Evolutionary conservation across 176 grass and related monocot species (phyloP).

Genomic region (Musa troglodytarum): DNA sequence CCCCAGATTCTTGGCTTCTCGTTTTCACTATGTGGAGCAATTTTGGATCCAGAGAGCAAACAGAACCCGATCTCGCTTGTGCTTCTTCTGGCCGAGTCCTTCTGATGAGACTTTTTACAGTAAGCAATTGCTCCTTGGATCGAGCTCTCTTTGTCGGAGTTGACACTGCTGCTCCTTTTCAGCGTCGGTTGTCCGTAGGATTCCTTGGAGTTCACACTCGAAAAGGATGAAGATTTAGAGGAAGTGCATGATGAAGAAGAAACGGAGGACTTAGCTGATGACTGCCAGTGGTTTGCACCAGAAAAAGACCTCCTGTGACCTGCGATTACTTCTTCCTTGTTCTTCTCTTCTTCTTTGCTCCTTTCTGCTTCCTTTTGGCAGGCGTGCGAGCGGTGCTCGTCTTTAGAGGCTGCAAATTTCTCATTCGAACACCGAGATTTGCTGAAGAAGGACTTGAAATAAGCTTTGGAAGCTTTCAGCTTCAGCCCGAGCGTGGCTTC

Average conservation of each 20-base stretch:
- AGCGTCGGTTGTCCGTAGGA: not conserved
- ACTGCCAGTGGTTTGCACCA: not conserved
- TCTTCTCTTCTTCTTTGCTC: not conserved
- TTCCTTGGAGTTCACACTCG: not conserved
- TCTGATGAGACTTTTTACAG: constrained; percentile 16
- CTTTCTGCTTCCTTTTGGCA: not conserved
- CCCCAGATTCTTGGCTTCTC: not conserved
- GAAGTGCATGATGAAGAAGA: constrained; percentile 13
- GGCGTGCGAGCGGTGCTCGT: not conserved
- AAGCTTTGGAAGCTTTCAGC: constrained; percentile 13
- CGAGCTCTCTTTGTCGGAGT: constrained; percentile 14
- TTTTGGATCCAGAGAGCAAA: not conserved
- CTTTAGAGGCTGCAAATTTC: not conserved
- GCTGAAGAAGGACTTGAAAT: constrained; percentile 14
- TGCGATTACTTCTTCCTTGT: not conserved
- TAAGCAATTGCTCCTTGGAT: constrained; percentile 21
- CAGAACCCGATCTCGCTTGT: constrained; percentile 14
- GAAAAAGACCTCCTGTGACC: constrained; percentile 15
- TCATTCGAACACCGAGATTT: not conserved
- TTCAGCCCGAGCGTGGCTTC: not conserved
- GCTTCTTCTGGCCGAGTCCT: constrained; percentile 1
- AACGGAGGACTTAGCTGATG: not conserved
- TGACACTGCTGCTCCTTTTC: constrained; percentile 22
- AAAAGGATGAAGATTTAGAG: not conserved
- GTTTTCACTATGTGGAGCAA: constrained; percentile 1